Percentiles rank a stretch among this genome's conserved stretches.
Conservation (phyloP, 2,329 filamentous ascomycete species). For the Pleoardoris graminearum region DNA sequence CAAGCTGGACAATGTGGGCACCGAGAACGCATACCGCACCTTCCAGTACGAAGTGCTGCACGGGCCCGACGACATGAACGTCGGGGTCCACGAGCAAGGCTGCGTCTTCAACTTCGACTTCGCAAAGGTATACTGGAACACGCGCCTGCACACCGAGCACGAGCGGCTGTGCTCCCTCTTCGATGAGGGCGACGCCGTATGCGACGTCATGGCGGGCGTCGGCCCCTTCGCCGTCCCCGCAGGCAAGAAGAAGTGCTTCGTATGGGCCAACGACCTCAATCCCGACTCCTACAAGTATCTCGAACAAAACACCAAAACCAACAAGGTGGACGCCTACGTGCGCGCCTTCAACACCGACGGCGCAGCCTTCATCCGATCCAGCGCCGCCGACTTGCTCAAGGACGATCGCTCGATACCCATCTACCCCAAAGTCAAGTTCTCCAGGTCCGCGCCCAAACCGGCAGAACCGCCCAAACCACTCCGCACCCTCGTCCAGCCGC, state of each 20-base stretch:
- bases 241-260: constrained; percentile 85
- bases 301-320: constrained; percentile 68
- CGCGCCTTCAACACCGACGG: constrained; percentile 82
- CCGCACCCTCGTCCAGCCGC: constrained; percentile 60
- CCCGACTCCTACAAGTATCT: constrained; percentile 81
- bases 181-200: constrained; percentile 82
- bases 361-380: constrained; percentile 73
- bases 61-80: constrained; percentile 79
- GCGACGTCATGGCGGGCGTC: constrained; percentile 96
- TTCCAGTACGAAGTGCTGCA: constrained; percentile 90
- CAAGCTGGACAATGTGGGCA: constrained; percentile 87
- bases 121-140: constrained; percentile 98
- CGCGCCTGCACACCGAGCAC: constrained; percentile 86
- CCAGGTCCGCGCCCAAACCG: constrained; percentile 26
- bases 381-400: constrained; percentile 61
- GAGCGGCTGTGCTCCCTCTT: constrained; percentile 76
- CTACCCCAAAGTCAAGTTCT: constrained; percentile 39
- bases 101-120: constrained; percentile 95
- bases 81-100: constrained; percentile 77
- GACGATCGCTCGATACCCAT: constrained; percentile 57
- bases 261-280: constrained; percentile 97
- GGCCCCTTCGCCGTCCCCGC: constrained; percentile 93
- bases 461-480: constrained; percentile 36
- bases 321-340: constrained; percentile 78
- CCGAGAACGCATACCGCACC: constrained; percentile 83